A percentile compares a stretch with the other conserved stretches of the same genome.
Conservation (phyloP, 345 rosid genomes). For the Hibiscus syriacus region DNA sequence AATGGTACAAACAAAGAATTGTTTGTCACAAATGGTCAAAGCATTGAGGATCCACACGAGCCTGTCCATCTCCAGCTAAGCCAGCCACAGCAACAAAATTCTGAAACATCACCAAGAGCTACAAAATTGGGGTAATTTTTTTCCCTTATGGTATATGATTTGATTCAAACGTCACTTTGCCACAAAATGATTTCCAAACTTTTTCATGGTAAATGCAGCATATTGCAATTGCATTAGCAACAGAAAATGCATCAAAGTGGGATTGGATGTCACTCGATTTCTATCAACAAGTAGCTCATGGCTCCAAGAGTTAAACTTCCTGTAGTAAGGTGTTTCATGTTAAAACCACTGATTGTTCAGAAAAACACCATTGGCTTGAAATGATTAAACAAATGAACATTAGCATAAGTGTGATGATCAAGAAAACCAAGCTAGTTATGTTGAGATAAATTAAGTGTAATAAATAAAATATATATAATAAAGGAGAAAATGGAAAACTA, state of each 20-base stretch:
- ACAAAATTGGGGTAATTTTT: constrained; percentile 52
- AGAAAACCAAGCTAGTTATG: constrained; percentile 19
- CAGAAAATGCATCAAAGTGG: constrained; percentile 16
- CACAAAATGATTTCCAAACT: constrained; percentile 15
- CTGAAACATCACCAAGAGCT: constrained; percentile 35
- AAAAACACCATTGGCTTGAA: constrained; percentile 21
- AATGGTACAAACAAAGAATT: constrained; percentile 30
- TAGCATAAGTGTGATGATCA: constrained; percentile 20
- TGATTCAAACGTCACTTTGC: background rate
- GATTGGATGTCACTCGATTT: constrained; percentile 16
- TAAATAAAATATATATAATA: constrained; percentile 12
- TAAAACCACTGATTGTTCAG: constrained; percentile 27
- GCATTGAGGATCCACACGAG: constrained; percentile 35
- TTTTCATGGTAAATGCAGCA: constrained; percentile 33
- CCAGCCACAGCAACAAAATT: constrained; percentile 46
- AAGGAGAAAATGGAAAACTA: background rate
- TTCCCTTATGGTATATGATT: constrained; percentile 17
- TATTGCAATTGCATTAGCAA: constrained; percentile 49
- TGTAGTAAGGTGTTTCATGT: constrained; percentile 31
- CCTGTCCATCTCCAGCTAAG: constrained; percentile 62
- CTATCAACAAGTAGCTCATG: constrained; percentile 15
- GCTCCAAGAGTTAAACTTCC: constrained; percentile 29
- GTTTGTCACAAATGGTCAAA: constrained; percentile 38
- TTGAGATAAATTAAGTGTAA: constrained; percentile 29
- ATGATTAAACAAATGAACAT: constrained; percentile 17